Evolutionary conservation across 2,329 filamentous ascomycete species (phyloP).

Genomic region (Parascedosporium putredinis): DNA sequence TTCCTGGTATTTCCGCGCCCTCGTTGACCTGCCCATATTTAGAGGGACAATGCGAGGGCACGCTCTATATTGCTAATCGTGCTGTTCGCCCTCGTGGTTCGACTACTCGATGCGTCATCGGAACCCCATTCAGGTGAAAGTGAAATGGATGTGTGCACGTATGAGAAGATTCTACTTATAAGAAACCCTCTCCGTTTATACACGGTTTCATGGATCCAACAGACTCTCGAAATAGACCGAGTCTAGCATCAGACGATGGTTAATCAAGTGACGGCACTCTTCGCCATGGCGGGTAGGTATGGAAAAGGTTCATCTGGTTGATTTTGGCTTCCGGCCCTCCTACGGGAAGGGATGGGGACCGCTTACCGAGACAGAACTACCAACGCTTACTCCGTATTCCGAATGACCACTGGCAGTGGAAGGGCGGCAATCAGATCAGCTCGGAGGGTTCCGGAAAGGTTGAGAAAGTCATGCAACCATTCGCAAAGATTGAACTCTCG

Average conservation of each 20-base stretch:
- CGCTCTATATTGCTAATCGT: too few relatives aligned
- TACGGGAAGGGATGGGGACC: background rate
- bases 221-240: background rate
- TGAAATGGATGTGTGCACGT: too few relatives aligned
- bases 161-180: background rate
- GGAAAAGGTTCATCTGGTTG: background rate
- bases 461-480: too few relatives aligned
- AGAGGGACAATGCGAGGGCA: too few relatives aligned
- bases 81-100: too few relatives aligned
- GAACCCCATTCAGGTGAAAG: too few relatives aligned
- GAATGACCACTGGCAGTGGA: too few relatives aligned
- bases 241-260: background rate
- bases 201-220: background rate
- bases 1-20: slow-evolving; percentile 4
- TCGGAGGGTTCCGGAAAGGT: too few relatives aligned
- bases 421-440: too few relatives aligned
- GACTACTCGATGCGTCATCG: too few relatives aligned
- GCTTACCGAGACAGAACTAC: background rate
- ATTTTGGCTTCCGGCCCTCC: background rate
- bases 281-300: background rate
- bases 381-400: too few relatives aligned
- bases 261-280: background rate
- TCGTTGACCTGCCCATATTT: slow-evolving; percentile 5
- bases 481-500: too few relatives aligned
- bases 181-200: background rate